Evolutionary conservation across 164 flowering plant species (phyloP).

Genomic region (Magnolia kwangsiensis): DNA sequence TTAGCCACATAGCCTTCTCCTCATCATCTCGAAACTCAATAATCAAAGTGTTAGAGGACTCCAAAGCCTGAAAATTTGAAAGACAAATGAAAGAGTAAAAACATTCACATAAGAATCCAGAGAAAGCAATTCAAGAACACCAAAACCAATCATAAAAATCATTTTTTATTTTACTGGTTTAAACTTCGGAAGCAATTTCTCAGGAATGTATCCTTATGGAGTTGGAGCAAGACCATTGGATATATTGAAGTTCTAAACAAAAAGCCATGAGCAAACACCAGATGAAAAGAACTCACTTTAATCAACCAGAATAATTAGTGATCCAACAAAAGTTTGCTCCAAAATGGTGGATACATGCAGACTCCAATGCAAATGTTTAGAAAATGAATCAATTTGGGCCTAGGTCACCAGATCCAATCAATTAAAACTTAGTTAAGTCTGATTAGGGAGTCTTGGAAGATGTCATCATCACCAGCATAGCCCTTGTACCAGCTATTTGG

Average conservation of each 20-base stretch:
- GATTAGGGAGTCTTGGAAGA: too few species aligned
- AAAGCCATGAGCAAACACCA: too few species aligned
- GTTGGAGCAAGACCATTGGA: too few species aligned
- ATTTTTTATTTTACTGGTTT: too few species aligned
- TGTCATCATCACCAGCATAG: not conserved
- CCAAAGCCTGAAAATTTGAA: conserved; percentile 59
- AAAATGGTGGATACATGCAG: not conserved
- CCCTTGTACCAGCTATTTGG: not conserved
- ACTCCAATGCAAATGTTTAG: not conserved
- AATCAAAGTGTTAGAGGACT: conserved; percentile 80
- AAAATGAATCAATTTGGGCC: not conserved
- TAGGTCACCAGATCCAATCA: not conserved
- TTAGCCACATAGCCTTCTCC: conserved; percentile 74
- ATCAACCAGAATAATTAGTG: not conserved
- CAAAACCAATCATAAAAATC: too few species aligned
- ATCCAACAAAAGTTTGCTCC: not conserved
- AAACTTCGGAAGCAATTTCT: too few species aligned
- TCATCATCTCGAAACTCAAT: conserved; percentile 65
- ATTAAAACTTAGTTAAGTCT: not conserved
- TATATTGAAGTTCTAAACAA: too few species aligned
- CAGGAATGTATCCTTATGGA: too few species aligned
- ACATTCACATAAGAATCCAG: not conserved
- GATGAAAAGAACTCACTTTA: too few species aligned
- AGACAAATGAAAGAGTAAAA: not conserved
- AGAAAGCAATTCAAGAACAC: not conserved